Percentiles rank a stretch among this genome's conserved stretches.
phyloP scores from a whole-genome alignment of 2,329 filamentous ascomycete genomes.

The Arthroderma sp. region DNA sequence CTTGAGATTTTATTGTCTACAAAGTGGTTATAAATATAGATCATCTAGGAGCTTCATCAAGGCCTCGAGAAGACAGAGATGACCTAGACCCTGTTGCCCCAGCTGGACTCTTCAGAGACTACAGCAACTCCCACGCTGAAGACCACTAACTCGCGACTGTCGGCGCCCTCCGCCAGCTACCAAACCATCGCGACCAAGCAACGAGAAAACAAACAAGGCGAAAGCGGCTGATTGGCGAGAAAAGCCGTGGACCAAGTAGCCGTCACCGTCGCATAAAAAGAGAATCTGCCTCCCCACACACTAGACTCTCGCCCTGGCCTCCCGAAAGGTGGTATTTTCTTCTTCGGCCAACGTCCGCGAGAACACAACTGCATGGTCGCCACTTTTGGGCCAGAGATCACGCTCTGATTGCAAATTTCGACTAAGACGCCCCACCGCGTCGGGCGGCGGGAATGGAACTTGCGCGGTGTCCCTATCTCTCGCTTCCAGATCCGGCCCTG shows the following conservation, averaged over 20 bases:
- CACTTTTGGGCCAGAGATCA: background rate
- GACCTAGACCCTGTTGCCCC: background rate
- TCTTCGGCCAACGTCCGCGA: constrained; percentile 1
- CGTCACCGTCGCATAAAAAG: background rate
- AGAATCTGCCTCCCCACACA: background rate
- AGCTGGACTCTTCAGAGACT: background rate
- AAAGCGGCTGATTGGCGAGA: background rate
- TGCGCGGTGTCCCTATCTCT: background rate
- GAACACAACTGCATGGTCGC: background rate
- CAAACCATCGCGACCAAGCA: background rate
- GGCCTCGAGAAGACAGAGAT: too few relatives aligned
- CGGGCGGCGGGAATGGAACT: background rate
- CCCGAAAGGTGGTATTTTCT: background rate
- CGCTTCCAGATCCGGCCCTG: background rate
- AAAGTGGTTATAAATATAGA: too few relatives aligned
- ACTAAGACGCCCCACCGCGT: background rate
- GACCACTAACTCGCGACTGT: background rate
- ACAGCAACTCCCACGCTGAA: too few relatives aligned
- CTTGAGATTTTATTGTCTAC: too few relatives aligned
- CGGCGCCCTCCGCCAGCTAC: background rate
- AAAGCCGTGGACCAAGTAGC: constrained; percentile 1
- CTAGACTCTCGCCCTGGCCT: background rate
- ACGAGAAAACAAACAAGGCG: background rate
- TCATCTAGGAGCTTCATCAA: too few relatives aligned
- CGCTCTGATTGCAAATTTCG: background rate